Evolutionary conservation across 2,329 filamentous ascomycete genomes (phyloP), one percentile per base, ranked within the genome.

Genomic region (Sporothrix protearum): DNA sequence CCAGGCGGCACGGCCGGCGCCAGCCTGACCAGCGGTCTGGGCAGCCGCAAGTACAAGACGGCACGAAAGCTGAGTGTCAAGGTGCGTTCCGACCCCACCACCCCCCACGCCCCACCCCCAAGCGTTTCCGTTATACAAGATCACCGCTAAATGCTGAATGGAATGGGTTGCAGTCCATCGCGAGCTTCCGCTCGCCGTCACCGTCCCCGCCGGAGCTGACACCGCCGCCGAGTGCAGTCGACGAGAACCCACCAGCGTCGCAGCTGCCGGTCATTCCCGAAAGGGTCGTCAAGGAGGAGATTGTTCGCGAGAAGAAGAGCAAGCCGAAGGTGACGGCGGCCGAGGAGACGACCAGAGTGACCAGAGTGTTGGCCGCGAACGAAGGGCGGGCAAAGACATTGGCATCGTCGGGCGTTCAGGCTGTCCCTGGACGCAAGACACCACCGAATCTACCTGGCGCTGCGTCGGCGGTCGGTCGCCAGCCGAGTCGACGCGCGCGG

Each of bases 31-130:
- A 45, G 68, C 33, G 64, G 51, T 8, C 30, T 66, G 19, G 68
- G 68, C 47, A 71, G 19, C 53, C 64, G 69, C 71, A 75, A 72
- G 36, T 51, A 72, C 6, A 80, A 77, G 71, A 74, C 73, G 45
- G 76, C 75, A 63, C 81, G 77, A 72, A 81, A 78, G 73, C 71
- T 81, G 68, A 81, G 81, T 70, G 79, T 80, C 71, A 79, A 81
- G 78, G 78, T 83, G 42, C 42, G 73, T 57, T 3, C 22, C 2
- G 9, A 1, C 12, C 49, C 22, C 8, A 10, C 30, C 53, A 19
- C n/a, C n/a, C n/a, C n/a, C n/a, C n/a, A n/a, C n/a, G n/a, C n/a
- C n/a, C n/a, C n/a, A n/a, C n/a, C n/a, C 22, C 16, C n/a, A 22
- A 19, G 6, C 16, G 19, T 36, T 14, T 22, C 51, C 16, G 47